Percentiles rank a stretch among this genome's conserved stretches.
These are phyloP conservation scores for Alternaria rosae DNA, from an alignment of 2,329 filamentous ascomycete species.

Conservation along the genomic window DNA sequence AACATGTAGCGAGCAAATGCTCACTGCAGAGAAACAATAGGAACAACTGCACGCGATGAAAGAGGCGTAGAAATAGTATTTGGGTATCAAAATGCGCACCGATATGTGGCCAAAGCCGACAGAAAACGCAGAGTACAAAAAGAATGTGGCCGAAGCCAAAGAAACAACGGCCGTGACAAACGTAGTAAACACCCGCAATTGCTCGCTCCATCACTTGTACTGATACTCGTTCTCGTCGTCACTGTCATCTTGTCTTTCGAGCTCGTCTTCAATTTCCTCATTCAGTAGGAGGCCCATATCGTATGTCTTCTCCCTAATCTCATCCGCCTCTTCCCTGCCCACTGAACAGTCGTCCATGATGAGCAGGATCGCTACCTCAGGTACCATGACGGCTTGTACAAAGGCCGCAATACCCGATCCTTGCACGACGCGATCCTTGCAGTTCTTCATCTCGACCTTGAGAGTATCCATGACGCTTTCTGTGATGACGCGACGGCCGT, in stretches of 20 bases:
- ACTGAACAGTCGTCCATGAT: constrained; percentile 66
- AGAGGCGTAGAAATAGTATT: background rate
- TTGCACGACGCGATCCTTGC: constrained; percentile 41
- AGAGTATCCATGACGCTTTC: constrained; percentile 48
- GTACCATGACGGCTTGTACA: constrained; percentile 67
- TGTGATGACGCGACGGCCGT: constrained; percentile 75
- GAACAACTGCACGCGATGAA: background rate
- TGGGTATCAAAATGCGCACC: background rate
- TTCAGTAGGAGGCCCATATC: constrained; percentile 72
- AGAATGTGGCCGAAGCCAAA: background rate
- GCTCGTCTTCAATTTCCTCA: constrained; percentile 65
- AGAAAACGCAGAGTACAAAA: background rate
- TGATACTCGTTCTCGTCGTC: constrained; percentile 26
- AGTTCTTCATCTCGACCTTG: constrained; percentile 34
- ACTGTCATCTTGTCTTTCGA: constrained; percentile 37
- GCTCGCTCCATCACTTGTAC: background rate
- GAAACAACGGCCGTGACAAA: background rate
- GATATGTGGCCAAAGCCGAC: background rate
- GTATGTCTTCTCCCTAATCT: constrained; percentile 71
- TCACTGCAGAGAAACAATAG: background rate
- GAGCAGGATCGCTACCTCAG: constrained; percentile 67
- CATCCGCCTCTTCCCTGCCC: constrained; percentile 53
- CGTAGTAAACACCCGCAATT: too few relatives aligned
- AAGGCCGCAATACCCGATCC: constrained; percentile 42
- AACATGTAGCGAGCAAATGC: background rate